Evolutionary conservation across 2,329 filamentous ascomycete genomes (phyloP).

Genomic region (Alternaria brassicicola): DNA sequence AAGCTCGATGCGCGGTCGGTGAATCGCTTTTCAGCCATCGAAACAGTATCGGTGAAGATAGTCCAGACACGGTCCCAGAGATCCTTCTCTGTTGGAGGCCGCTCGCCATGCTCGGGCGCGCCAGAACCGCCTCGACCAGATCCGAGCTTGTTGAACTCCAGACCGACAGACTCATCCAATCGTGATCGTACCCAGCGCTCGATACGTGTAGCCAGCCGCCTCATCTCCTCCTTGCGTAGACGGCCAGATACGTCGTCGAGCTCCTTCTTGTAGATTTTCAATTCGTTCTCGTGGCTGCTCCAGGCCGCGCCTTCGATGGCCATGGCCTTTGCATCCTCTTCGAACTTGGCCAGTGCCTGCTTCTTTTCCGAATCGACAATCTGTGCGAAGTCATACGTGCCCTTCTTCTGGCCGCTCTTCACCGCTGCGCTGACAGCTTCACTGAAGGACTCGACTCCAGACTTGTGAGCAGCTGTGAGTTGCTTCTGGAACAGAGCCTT

Average conservation of each 20-base stretch:
- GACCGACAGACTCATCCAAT: conserved; percentile 82
- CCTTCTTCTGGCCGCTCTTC: conserved; percentile 91
- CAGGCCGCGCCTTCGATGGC: conserved; percentile 80
- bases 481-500: conserved; percentile 91
- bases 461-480: conserved; percentile 85
- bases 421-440: conserved; percentile 86
- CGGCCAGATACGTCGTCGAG: conserved; percentile 85
- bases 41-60: conserved; percentile 80
- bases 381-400: conserved; percentile 93
- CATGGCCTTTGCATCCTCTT: conserved; percentile 74
- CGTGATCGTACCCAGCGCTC: conserved; percentile 93
- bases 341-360: conserved; percentile 75
- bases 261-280: conserved; percentile 83
- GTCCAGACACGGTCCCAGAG: conserved; percentile 97
- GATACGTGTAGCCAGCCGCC: conserved; percentile 84
- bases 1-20: conserved; percentile 89
- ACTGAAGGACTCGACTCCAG: conserved; percentile 80
- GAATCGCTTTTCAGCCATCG: conserved; percentile 84
- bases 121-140: conserved; percentile 83
- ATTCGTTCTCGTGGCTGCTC: conserved; percentile 85
- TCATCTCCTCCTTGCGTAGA: conserved; percentile 93
- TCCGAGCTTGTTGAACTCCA: conserved; percentile 96
- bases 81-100: conserved; percentile 74
- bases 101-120: conserved; percentile 78
- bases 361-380: conserved; percentile 86